These are phyloP conservation scores for Calocybe gambosa DNA, from an alignment of 1,284 basidiomycete genomes.

Conservation along the genomic window DNA sequence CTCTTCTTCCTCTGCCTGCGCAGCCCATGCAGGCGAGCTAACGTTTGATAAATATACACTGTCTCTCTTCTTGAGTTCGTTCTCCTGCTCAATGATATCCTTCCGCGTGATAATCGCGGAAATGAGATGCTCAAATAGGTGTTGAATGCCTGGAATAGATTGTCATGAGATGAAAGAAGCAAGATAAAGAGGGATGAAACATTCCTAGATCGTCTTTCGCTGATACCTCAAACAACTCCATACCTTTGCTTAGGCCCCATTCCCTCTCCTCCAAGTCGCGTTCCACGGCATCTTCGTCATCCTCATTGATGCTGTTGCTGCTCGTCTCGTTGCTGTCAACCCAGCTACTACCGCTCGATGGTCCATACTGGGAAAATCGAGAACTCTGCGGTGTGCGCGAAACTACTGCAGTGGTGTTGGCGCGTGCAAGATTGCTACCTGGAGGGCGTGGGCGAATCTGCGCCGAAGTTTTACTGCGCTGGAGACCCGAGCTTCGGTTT, in stretches of 20 bases:
- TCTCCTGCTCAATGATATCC: conserved; percentile 72
- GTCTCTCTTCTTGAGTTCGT: conserved; percentile 70
- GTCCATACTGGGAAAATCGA: conserved; percentile 50
- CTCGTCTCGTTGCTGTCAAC: conserved; percentile 52
- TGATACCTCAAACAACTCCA: conserved; percentile 82
- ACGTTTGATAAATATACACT: conserved; percentile 67
- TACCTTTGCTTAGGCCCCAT: conserved; percentile 73
- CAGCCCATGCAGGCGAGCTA: conserved; percentile 63
- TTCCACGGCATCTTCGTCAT: conserved; percentile 48
- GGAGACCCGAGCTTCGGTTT: conserved; percentile 34
- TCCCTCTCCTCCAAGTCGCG: conserved; percentile 52
- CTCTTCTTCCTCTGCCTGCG: conserved; percentile 76
- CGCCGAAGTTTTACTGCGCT: conserved; percentile 40
- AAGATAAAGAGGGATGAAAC: conserved; percentile 21
- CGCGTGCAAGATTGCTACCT: conserved; percentile 29
- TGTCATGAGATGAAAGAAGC: conserved; percentile 9
- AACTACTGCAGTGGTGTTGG: conserved; percentile 40
- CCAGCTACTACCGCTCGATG: conserved; percentile 39
- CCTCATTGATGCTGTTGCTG: conserved; percentile 62
- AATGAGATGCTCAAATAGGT: conserved; percentile 72
- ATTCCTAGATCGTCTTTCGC: conserved; percentile 77
- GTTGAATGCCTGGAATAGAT: conserved; percentile 55
- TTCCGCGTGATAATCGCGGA: conserved; percentile 69
- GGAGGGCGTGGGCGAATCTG: conserved; percentile 35
- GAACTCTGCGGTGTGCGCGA: conserved; percentile 43